Conservation (phyloP, 192 early-diverging fungal species). For the Backusella mclennaniae region DNA sequence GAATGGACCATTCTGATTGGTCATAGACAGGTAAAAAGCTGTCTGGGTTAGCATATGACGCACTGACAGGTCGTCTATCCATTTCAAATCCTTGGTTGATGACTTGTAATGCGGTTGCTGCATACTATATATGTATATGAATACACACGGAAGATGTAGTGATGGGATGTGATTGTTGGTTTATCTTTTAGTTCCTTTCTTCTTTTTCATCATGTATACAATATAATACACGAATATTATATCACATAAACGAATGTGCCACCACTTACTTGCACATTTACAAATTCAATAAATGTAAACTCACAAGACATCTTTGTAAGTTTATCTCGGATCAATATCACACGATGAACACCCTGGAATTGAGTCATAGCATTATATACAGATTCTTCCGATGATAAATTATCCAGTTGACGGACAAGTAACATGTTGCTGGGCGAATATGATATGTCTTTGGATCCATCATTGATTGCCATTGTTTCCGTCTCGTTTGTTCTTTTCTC, state of each 20-base stretch:
- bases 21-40: conserved; percentile 65
- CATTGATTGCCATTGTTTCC: conserved; percentile 46
- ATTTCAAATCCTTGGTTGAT: conserved; percentile 36
- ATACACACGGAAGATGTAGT: neutral
- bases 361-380: conserved; percentile 37
- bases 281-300: conserved; percentile 63
- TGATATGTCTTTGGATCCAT: conserved; percentile 58
- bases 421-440: conserved; percentile 49
- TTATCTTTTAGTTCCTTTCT: neutral
- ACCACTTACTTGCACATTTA: conserved; percentile 43
- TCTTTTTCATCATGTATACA: neutral
- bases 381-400: conserved; percentile 56
- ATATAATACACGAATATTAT: neutral
- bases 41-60: conserved; percentile 54
- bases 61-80: conserved; percentile 39
- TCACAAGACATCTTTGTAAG: conserved; percentile 57
- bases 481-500: conserved; percentile 21
- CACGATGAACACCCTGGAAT: conserved; percentile 32
- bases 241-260: neutral
- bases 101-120: conserved; percentile 33
- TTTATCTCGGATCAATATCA: conserved; percentile 58
- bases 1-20: conserved; percentile 56
- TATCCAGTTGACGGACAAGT: conserved; percentile 57
- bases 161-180: neutral
- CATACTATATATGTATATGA: conserved; percentile 22